These are phyloP conservation scores for Oryza glumipatula DNA, from an alignment of 176 grass and related monocot genomes.

Conservation along the genomic window DNA sequence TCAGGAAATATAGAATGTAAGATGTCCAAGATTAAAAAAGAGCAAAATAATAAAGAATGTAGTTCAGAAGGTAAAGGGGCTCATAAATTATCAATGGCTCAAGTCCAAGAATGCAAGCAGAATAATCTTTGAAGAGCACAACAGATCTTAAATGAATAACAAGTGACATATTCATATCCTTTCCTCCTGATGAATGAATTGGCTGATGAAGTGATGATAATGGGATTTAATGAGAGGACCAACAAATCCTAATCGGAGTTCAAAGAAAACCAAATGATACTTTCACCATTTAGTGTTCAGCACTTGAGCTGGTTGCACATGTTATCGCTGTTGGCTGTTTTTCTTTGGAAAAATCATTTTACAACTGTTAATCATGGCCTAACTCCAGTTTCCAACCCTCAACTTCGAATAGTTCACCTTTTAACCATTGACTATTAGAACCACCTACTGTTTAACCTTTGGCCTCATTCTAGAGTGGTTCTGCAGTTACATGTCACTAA, in stretches of 20 bases:
- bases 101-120: neutral
- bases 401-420: neutral
- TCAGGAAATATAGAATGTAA: neutral
- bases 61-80: neutral
- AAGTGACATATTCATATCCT: slow-evolving; percentile 1
- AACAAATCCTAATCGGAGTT: neutral
- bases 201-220: neutral
- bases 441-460: neutral
- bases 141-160: neutral
- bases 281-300: neutral
- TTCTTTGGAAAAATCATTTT: neutral
- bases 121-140: neutral
- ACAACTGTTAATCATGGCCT: neutral
- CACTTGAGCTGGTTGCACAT: slow-evolving; percentile 7
- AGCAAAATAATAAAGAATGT: slow-evolving; percentile 21
- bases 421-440: neutral
- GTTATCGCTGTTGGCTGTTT: neutral
- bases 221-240: slow-evolving; percentile 5
- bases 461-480: neutral
- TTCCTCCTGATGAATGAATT: neutral
- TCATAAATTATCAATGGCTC: neutral
- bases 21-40: slow-evolving; percentile 3
- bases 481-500: neutral
- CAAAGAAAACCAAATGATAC: neutral
- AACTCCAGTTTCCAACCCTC: neutral